phyloP scores from a whole-genome alignment of 257 asterid genomes.

The Parsonsia alboflavescens region DNA sequence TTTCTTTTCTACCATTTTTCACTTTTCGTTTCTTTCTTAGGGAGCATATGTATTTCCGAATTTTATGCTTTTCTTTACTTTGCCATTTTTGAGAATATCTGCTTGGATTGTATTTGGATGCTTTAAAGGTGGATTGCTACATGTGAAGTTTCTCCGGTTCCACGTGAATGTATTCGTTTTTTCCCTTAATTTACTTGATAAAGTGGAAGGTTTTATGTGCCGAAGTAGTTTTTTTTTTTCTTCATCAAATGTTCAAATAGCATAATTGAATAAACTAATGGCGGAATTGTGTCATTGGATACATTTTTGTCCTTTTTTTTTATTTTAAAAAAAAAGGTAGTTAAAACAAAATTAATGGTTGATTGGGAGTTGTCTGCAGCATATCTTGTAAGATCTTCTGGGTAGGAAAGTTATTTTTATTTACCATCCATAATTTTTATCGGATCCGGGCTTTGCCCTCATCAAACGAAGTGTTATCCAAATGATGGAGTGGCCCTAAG shows the following conservation, averaged over 20 bases:
- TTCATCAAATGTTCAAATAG: conserved; percentile 1
- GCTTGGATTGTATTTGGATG: background rate
- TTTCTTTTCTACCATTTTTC: background rate
- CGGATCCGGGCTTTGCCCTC: background rate
- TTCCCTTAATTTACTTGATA: background rate
- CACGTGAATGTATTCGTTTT: background rate
- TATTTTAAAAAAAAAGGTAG: no score
- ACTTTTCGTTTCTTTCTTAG: background rate
- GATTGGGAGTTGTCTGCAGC: background rate
- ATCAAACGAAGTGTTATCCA: background rate
- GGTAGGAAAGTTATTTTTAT: background rate
- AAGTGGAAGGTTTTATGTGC: background rate
- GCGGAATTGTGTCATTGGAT: no score
- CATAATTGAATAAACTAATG: background rate
- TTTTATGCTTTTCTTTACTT: background rate
- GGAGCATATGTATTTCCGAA: background rate
- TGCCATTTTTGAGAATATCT: background rate
- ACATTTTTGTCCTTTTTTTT: no score
- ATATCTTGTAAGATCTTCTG: background rate
- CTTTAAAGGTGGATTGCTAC: background rate
- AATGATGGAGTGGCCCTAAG: no score
- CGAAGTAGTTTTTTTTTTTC: background rate
- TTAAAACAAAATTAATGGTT: background rate
- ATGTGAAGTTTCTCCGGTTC: background rate
- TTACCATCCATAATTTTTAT: background rate